These are phyloP conservation scores for Rhypophila decipiens DNA, from an alignment of 495 filamentous ascomycete genomes.

Conservation along the genomic window DNA sequence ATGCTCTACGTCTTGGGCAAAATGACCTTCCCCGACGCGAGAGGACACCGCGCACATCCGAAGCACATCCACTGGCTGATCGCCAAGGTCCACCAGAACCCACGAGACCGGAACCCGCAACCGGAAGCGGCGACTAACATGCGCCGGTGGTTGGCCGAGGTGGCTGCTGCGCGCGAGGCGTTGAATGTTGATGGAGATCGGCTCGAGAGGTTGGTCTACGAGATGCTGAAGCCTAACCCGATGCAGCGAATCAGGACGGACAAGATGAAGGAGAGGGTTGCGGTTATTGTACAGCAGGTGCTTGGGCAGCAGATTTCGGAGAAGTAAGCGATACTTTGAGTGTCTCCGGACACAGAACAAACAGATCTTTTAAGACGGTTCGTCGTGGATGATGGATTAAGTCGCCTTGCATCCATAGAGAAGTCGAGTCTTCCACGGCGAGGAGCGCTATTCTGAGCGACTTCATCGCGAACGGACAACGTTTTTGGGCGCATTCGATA, in stretches of 20 bases:
- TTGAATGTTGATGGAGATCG: constrained; percentile 33
- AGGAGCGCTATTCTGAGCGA: too few species aligned
- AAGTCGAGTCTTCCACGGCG: too few species aligned
- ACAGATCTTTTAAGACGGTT: too few species aligned
- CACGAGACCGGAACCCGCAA: constrained; percentile 25
- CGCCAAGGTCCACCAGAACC: constrained; percentile 21
- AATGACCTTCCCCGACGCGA: constrained; percentile 39
- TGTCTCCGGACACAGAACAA: too few species aligned
- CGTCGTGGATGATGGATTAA: too few species aligned
- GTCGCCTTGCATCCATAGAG: too few species aligned
- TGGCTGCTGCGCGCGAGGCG: constrained; percentile 28
- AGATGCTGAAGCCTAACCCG: constrained; percentile 41
- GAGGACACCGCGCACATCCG: constrained; percentile 35
- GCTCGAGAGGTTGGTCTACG: constrained; percentile 34
- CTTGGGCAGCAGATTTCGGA: constrained; percentile 22
- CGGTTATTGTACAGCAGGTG: constrained; percentile 27
- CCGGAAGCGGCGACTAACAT: constrained; percentile 34
- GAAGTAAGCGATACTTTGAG: constrained; percentile 4
- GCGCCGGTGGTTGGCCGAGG: constrained; percentile 40
- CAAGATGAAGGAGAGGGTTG: constrained; percentile 33
- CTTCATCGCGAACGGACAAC: too few species aligned
- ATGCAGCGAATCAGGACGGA: constrained; percentile 35
- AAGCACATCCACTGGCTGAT: constrained; percentile 43
- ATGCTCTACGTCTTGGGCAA: constrained; percentile 45
- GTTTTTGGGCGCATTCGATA: too few species aligned